Evolutionary conservation across 768 basidiomycete species (phyloP).

Genomic region (Clitopilus passeckerianus): DNA sequence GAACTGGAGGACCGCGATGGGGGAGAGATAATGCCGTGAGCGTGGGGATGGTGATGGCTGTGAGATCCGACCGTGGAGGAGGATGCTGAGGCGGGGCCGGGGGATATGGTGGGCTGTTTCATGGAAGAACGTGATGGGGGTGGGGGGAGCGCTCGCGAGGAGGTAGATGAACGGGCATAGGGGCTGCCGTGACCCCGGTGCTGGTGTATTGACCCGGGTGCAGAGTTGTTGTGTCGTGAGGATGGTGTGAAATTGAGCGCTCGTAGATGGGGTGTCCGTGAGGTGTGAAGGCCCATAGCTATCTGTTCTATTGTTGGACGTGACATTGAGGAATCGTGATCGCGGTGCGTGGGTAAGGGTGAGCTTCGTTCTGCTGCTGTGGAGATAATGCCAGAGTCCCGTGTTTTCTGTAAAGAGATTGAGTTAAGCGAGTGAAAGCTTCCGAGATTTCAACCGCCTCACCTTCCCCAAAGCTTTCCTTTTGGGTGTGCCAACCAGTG

Average conservation of each 20-base stretch:
- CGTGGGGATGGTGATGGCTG: slow-evolving; percentile 20
- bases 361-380: slow-evolving; percentile 33
- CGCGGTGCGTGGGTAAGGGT: slow-evolving; percentile 21
- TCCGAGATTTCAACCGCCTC: not conserved
- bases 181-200: slow-evolving; percentile 13
- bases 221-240: slow-evolving; percentile 23
- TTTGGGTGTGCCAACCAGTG: not conserved
- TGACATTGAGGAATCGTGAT: slow-evolving; percentile 30
- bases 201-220: slow-evolving; percentile 17
- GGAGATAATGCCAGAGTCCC: slow-evolving; percentile 30
- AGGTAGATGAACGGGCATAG: slow-evolving; percentile 12
- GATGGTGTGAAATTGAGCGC: slow-evolving; percentile 28
- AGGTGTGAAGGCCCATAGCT: slow-evolving; percentile 75
- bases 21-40: slow-evolving; percentile 8
- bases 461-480: not conserved
- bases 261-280: slow-evolving; percentile 69
- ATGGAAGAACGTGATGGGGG: slow-evolving; percentile 62
- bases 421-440: not conserved
- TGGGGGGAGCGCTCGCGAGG: slow-evolving; percentile 37
- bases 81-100: slow-evolving; percentile 33
- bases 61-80: slow-evolving; percentile 45
- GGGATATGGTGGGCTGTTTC: slow-evolving; percentile 43
- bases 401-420: slow-evolving; percentile 8
- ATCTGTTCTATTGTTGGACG: slow-evolving; percentile 73
- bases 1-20: slow-evolving; percentile 10